These are phyloP conservation scores for Thelephora terrestris DNA, from an alignment of 1,284 basidiomycete genomes.

Conservation along the genomic window DNA sequence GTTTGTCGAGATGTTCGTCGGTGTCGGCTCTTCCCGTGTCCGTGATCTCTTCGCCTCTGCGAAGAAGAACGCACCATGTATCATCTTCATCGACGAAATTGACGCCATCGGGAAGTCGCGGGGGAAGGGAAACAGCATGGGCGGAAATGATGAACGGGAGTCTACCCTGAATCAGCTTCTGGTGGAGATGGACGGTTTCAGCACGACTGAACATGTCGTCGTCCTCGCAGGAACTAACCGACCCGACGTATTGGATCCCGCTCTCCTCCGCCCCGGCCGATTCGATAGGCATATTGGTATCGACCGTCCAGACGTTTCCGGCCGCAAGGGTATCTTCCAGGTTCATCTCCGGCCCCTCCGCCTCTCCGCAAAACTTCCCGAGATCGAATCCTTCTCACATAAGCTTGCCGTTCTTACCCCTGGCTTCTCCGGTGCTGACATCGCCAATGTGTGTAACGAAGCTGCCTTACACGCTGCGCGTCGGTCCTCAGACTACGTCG, in stretches of 20 bases:
- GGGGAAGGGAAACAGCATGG: conserved; percentile 81
- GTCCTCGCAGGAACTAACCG: conserved; percentile 96
- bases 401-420: conserved; percentile 95
- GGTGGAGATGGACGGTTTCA: conserved; percentile 99
- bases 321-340: conserved; percentile 88
- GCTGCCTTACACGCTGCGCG: conserved; percentile 94
- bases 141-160: conserved; percentile 97
- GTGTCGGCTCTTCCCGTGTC: conserved; percentile 95
- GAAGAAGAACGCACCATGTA: conserved; percentile 96
- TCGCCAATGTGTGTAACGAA: conserved; percentile 98
- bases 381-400: conserved; percentile 62
- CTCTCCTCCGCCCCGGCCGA: conserved; percentile 92
- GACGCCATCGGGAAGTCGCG: conserved; percentile 97
- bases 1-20: conserved; percentile 99
- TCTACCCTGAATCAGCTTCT: conserved; percentile 96
- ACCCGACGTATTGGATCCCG: conserved; percentile 91
- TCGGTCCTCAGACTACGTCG: conserved; percentile 69
- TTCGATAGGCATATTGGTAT: conserved; percentile 97
- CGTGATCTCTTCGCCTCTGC: conserved; percentile 96
- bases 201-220: conserved; percentile 92
- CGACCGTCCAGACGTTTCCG: conserved; percentile 90
- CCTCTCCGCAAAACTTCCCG: conserved; percentile 49
- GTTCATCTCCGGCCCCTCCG: conserved; percentile 89
- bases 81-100: conserved; percentile 97
- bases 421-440: conserved; percentile 97